A percentile compares a stretch with the other conserved stretches of the same genome.
Evolutionary conservation across 768 basidiomycete genomes (phyloP).

Genomic region (Lactarius indigo): DNA sequence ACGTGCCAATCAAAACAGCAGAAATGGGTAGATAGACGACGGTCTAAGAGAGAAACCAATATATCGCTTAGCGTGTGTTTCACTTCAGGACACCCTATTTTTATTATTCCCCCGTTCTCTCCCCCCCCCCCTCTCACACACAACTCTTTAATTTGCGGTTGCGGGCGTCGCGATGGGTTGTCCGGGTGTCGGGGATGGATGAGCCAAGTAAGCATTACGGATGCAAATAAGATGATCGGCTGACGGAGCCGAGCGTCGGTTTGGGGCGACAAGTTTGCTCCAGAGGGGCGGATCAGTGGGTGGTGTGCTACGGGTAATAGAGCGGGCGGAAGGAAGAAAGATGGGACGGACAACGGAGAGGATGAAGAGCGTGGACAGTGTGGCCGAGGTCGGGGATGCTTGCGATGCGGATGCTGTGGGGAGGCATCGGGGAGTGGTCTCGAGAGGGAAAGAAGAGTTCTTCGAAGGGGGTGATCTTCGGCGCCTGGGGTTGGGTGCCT

Average conservation of each 20-base stretch:
- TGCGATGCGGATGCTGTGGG: conserved; percentile 1
- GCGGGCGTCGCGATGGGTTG: background rate
- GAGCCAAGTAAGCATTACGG: background rate
- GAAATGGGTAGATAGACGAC: background rate
- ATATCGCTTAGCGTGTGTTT: background rate
- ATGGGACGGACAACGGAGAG: background rate
- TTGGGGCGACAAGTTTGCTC: background rate
- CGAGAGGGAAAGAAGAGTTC: background rate
- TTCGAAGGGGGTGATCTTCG: background rate
- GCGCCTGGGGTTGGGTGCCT: background rate
- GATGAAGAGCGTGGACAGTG: background rate
- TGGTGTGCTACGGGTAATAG: background rate
- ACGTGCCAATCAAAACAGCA: background rate
- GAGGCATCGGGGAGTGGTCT: background rate
- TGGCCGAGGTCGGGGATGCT: background rate
- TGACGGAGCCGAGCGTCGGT: background rate
- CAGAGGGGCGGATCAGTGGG: background rate
- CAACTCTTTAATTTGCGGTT: no score
- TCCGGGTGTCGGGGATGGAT: background rate
- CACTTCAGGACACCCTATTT: background rate
- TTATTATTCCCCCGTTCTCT: background rate
- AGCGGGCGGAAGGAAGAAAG: background rate
- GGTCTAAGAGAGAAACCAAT: background rate
- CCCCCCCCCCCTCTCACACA: no score
- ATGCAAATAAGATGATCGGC: background rate